phyloP scores from a whole-genome alignment of 495 filamentous ascomycete species.

The Hapsidospora chrysogenum region DNA sequence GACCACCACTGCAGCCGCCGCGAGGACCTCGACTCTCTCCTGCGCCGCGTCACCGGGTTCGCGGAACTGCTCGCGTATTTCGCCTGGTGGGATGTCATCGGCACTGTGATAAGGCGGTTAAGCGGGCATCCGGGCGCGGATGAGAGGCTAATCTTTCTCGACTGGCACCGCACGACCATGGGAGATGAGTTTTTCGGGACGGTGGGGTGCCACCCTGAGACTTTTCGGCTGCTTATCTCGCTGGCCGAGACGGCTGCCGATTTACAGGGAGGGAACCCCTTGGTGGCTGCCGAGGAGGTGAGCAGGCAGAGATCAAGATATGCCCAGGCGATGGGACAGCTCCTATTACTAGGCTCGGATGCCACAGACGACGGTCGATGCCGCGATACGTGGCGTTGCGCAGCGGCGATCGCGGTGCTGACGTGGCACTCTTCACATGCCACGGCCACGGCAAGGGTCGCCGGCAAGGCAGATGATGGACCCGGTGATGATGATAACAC shows the following conservation, averaged over 20 bases:
- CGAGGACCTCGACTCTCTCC: conserved; percentile 10
- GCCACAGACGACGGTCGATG: conserved; percentile 8
- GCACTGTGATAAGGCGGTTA: conserved; percentile 12
- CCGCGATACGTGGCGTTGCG: conserved; percentile 12
- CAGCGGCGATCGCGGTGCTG: conserved; percentile 13
- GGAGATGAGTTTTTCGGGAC: conserved; percentile 10
- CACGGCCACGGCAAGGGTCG: too few species aligned
- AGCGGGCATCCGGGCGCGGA: too few species aligned
- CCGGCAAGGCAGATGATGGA: too few species aligned
- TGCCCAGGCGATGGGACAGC: background rate
- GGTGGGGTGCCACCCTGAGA: conserved; percentile 16
- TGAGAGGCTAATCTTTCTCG: conserved; percentile 15
- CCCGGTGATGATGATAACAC: too few species aligned
- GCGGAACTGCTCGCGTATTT: conserved; percentile 15
- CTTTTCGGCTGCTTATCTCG: conserved; percentile 14
- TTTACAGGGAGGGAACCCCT: too few species aligned
- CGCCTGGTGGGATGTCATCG: conserved; percentile 18
- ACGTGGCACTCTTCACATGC: too few species aligned
- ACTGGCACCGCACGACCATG: conserved; percentile 17
- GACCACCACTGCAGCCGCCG: conserved; percentile 16
- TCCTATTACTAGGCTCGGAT: conserved; percentile 8
- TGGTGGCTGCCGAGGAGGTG: background rate
- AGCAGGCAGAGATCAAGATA: too few species aligned
- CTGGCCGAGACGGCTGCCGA: conserved; percentile 5
- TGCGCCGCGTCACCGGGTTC: conserved; percentile 10